Percentiles rank a stretch among this genome's conserved stretches.
Evolutionary conservation across 129 eudicot species (phyloP).

Genomic region (Cynara cardunculus): DNA sequence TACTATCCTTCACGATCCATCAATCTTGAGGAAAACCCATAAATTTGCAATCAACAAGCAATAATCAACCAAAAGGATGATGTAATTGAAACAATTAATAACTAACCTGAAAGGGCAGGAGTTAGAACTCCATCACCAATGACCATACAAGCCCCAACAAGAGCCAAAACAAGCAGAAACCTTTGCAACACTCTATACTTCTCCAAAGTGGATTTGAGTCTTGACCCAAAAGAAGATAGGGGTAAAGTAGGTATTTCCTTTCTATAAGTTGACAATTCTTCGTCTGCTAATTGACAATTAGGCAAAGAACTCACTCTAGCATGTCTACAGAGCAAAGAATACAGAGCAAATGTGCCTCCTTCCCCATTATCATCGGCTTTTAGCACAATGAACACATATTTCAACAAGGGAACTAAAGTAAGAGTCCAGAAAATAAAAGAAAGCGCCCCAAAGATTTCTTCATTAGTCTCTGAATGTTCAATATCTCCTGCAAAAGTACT

Average conservation of each 20-base stretch:
- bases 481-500: slow-evolving; percentile 96
- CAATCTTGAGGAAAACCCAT: not conserved
- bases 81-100: not conserved
- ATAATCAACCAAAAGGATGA: not conserved
- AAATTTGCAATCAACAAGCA: not conserved
- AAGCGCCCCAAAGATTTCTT: slow-evolving; percentile 86
- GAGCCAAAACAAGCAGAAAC: slow-evolving; percentile 74
- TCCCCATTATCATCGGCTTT: slow-evolving; percentile 98
- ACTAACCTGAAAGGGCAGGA: slow-evolving; percentile 86
- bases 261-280: slow-evolving; percentile 72
- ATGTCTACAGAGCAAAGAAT: slow-evolving; percentile 82
- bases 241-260: slow-evolving; percentile 41
- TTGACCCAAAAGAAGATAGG: slow-evolving; percentile 55
- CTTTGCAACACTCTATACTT: slow-evolving; percentile 76
- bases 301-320: slow-evolving; percentile 86
- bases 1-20: not conserved
- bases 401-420: slow-evolving; percentile 77
- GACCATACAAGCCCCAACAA: slow-evolving; percentile 98
- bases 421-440: slow-evolving; percentile 93
- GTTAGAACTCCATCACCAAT: slow-evolving; percentile 94
- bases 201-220: slow-evolving; percentile 68
- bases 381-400: slow-evolving; percentile 86
- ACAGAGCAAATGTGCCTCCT: slow-evolving; percentile 96
- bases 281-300: slow-evolving; percentile 78
- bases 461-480: slow-evolving; percentile 77